phyloP scores from a whole-genome alignment of 306 rosid genomes.

The Gleditsia sinensis region DNA sequence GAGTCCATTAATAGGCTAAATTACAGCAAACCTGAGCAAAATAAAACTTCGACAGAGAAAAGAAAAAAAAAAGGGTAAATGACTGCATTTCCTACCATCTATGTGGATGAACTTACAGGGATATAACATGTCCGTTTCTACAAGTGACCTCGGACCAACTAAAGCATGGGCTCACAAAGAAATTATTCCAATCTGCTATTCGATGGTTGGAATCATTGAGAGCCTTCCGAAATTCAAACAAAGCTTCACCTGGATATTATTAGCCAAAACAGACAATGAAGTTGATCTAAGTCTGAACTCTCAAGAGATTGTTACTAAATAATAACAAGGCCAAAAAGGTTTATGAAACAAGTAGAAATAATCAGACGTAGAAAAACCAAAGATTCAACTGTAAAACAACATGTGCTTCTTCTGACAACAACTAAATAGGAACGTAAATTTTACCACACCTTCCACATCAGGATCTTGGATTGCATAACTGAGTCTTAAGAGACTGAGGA shows the following conservation, averaged over 20 bases:
- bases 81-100: constrained; percentile 4
- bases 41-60: constrained; percentile 5
- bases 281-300: not conserved
- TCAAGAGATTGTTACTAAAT: not conserved
- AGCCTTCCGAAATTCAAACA: constrained; percentile 51
- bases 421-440: not conserved
- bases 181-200: constrained; percentile 66
- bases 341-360: not conserved
- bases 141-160: constrained; percentile 89
- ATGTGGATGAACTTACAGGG: constrained; percentile 67
- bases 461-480: constrained; percentile 58
- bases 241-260: constrained; percentile 70
- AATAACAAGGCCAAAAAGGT: not conserved
- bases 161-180: constrained; percentile 79
- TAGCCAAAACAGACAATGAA: not conserved
- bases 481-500: constrained; percentile 47
- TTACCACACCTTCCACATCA: constrained; percentile 76
- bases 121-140: constrained; percentile 67
- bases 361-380: not conserved
- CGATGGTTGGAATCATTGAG: constrained; percentile 68
- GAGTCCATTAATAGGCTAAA: constrained; percentile 30
- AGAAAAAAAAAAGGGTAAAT: too few species aligned
- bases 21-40: constrained; percentile 17
- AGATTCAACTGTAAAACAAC: not conserved
- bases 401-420: not conserved